These are phyloP conservation scores for Talaromyces trachyspermus DNA, from an alignment of 495 filamentous ascomycete species.

Conservation along the genomic window DNA sequence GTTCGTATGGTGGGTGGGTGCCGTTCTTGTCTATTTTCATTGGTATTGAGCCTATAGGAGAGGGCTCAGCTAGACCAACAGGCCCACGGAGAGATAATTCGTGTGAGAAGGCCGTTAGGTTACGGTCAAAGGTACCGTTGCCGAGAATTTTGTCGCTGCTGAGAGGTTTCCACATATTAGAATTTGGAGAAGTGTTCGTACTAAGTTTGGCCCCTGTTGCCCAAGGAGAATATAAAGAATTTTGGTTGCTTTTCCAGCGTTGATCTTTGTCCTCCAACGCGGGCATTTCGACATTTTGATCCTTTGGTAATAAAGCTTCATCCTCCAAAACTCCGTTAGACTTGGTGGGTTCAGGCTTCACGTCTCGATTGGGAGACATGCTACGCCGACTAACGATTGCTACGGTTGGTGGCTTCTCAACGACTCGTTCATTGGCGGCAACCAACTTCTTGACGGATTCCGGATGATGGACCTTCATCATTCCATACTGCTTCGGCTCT, in stretches of 20 bases:
- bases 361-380: slow-evolving; percentile 28
- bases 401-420: slow-evolving; percentile 26
- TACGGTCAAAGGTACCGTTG: slow-evolving; percentile 70
- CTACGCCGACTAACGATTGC: slow-evolving; percentile 19
- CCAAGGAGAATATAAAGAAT: slow-evolving; percentile 35
- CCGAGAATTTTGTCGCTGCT: slow-evolving; percentile 62
- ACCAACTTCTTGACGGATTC: slow-evolving; percentile 37
- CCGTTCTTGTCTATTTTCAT: slow-evolving; percentile 9
- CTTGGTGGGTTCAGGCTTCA: slow-evolving; percentile 21
- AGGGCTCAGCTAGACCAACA: slow-evolving; percentile 29
- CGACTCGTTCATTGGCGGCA: slow-evolving; percentile 26
- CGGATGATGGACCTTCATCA: slow-evolving; percentile 53
- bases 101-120: slow-evolving; percentile 41
- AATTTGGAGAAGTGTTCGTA: slow-evolving; percentile 31
- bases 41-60: slow-evolving; percentile 17
- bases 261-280: slow-evolving; percentile 27
- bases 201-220: slow-evolving; percentile 28
- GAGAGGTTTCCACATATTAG: slow-evolving; percentile 71
- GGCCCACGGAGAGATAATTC: slow-evolving; percentile 34
- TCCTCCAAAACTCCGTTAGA: slow-evolving; percentile 21
- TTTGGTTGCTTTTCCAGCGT: slow-evolving; percentile 33
- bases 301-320: slow-evolving; percentile 14
- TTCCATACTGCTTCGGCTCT: slow-evolving; percentile 48
- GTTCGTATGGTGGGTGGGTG: slow-evolving; percentile 28
- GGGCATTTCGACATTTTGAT: slow-evolving; percentile 12